Evolutionary conservation across 768 basidiomycete species (phyloP).

Genomic region (Cantharellus anzutake): DNA sequence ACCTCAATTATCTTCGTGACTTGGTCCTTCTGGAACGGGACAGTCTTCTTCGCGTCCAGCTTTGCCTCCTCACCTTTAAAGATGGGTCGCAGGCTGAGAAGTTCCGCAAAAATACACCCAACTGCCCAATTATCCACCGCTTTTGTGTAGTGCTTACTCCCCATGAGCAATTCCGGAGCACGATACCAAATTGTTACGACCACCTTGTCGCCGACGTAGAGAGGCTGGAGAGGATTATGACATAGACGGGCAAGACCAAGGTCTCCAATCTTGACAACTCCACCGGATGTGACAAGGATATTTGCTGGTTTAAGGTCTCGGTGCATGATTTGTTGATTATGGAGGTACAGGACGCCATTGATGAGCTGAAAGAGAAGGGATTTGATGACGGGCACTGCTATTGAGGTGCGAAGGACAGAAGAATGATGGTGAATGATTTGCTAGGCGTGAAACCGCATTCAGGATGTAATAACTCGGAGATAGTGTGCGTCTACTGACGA

Average conservation of each 20-base stretch:
- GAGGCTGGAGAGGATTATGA: constrained; percentile 76
- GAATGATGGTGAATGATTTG: constrained; percentile 99
- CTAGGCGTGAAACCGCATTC: constrained; percentile 21
- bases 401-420: constrained; percentile 61
- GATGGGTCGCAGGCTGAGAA: constrained; percentile 83
- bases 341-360: constrained; percentile 87
- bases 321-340: constrained; percentile 86
- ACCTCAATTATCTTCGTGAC: constrained; percentile 93
- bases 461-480: not conserved
- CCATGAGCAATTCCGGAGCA: constrained; percentile 87
- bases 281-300: constrained; percentile 78
- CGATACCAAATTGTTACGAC: constrained; percentile 99
- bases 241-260: constrained; percentile 84
- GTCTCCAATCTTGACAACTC: constrained; percentile 96
- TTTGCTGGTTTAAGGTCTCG: constrained; percentile 98
- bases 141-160: constrained; percentile 94
- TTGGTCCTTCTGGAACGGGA: constrained; percentile 94
- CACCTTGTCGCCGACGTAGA: constrained; percentile 91
- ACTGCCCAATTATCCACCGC: constrained; percentile 96
- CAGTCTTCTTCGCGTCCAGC: constrained; percentile 87
- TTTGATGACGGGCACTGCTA: constrained; percentile 67
- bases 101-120: constrained; percentile 92
- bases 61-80: constrained; percentile 99
- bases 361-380: constrained; percentile 86
- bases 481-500: constrained; percentile 34